A percentile compares a stretch with the other conserved stretches of the same genome.
These are phyloP conservation scores for Mycena rosella DNA, from an alignment of 768 basidiomycete genomes.

Conservation along the genomic window DNA sequence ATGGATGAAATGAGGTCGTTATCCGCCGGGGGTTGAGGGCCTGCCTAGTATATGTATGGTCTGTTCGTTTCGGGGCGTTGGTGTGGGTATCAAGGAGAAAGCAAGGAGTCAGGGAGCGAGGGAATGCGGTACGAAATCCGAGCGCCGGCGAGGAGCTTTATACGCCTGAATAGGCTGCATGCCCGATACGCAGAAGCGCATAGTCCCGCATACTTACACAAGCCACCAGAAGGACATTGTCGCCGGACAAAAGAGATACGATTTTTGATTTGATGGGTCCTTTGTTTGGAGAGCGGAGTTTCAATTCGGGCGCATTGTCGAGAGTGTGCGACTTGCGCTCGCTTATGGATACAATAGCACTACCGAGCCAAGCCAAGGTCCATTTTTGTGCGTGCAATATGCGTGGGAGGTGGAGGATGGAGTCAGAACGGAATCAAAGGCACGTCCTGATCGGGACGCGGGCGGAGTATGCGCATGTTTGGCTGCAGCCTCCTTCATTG, in stretches of 20 bases:
- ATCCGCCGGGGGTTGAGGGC: constrained; percentile 33
- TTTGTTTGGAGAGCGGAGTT: constrained; percentile 28
- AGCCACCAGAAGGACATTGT: too few species aligned
- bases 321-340: background rate
- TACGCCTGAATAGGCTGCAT: constrained; percentile 24
- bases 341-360: constrained; percentile 9
- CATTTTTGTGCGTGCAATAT: background rate
- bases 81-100: constrained; percentile 24
- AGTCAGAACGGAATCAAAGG: background rate
- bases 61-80: constrained; percentile 10
- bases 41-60: constrained; percentile 38
- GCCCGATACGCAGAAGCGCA: constrained; percentile 9
- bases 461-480: background rate
- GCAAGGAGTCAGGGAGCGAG: constrained; percentile 9
- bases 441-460: background rate
- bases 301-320: constrained; percentile 26
- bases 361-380: background rate
- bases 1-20: constrained; percentile 19
- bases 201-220: constrained; percentile 25
- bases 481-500: background rate
- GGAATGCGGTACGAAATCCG: constrained; percentile 11
- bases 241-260: constrained; percentile 19
- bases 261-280: too few species aligned
- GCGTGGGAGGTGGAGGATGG: background rate
- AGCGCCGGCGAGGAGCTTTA: constrained; percentile 23